phyloP scores from a whole-genome alignment of 768 basidiomycete genomes.

The Tylopilus sp. region DNA sequence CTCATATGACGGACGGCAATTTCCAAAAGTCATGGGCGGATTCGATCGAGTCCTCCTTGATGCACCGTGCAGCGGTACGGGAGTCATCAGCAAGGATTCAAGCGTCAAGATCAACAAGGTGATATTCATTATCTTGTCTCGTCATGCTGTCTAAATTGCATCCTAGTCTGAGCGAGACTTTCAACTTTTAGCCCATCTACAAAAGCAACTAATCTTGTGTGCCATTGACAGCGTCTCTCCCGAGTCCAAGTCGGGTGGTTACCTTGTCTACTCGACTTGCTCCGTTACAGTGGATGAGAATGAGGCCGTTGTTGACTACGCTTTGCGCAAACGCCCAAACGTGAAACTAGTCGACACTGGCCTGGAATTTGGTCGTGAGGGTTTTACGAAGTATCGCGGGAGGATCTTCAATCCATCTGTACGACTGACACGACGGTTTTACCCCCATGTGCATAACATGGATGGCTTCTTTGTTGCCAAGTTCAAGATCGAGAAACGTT shows the following conservation, averaged over 20 bases:
- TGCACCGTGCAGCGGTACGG: conserved; percentile 97
- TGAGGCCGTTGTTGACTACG: conserved; percentile 97
- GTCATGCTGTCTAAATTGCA: conserved; percentile 2
- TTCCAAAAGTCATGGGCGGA: conserved; percentile 98
- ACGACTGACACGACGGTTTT: conserved; percentile 82
- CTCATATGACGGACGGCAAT: conserved; percentile 95
- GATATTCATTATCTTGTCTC: conserved; percentile 7
- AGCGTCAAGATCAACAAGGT: conserved; percentile 99
- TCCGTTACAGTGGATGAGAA: conserved; percentile 98
- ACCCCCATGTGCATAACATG: conserved; percentile 99
- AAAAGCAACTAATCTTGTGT: conserved; percentile 97
- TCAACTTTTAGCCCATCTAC: conserved; percentile 90
- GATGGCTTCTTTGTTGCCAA: conserved; percentile 99
- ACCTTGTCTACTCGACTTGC: conserved; percentile 96
- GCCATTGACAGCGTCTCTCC: conserved; percentile 95
- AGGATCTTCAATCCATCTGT: conserved; percentile 83
- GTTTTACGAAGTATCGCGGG: conserved; percentile 86
- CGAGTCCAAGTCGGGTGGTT: conserved; percentile 87
- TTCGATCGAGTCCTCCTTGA: conserved; percentile 97
- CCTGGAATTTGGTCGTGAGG: conserved; percentile 89
- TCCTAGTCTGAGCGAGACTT: conserved; percentile 90
- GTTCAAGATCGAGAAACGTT: conserved; percentile 86
- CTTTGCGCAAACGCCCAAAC: conserved; percentile 90
- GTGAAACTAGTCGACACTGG: conserved; percentile 91
- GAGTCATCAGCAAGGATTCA: conserved; percentile 96